Percentiles rank a stretch among this genome's conserved stretches.
These are phyloP conservation scores for Ophiostoma ulmi DNA, from an alignment of 2,329 filamentous ascomycete genomes.

Conservation along the genomic window DNA sequence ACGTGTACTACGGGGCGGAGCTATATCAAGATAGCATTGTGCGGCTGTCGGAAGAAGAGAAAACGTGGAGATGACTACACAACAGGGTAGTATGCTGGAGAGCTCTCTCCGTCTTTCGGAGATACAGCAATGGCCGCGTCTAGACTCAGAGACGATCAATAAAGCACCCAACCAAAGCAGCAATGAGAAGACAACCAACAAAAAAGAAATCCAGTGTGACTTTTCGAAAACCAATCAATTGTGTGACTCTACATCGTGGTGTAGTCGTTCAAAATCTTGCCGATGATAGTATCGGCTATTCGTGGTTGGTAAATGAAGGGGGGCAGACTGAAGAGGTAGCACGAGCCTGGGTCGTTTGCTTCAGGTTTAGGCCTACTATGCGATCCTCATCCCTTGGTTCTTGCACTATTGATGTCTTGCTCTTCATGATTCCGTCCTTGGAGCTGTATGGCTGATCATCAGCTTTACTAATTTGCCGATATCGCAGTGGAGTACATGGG, in stretches of 20 bases:
- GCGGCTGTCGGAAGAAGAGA: neutral
- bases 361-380: neutral
- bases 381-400: neutral
- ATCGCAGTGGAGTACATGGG: neutral
- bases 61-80: slow-evolving; percentile 1
- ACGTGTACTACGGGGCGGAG: neutral
- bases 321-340: neutral
- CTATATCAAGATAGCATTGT: neutral
- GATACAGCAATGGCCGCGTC: neutral
- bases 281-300: neutral
- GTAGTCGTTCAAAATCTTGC: neutral
- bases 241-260: neutral
- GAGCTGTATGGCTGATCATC: neutral
- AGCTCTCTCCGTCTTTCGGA: slow-evolving; percentile 11
- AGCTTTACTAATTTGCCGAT: neutral
- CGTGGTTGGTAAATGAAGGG: neutral
- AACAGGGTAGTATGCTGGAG: slow-evolving; percentile 1
- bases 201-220: neutral
- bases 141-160: neutral
- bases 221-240: neutral
- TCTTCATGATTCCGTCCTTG: neutral
- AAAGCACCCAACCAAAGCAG: neutral
- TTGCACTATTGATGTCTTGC: neutral
- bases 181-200: neutral
- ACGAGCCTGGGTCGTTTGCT: neutral